Base-by-base conservation (phyloP, 2,329 filamentous ascomycete species). In the Monosporascus sp. region DNA sequence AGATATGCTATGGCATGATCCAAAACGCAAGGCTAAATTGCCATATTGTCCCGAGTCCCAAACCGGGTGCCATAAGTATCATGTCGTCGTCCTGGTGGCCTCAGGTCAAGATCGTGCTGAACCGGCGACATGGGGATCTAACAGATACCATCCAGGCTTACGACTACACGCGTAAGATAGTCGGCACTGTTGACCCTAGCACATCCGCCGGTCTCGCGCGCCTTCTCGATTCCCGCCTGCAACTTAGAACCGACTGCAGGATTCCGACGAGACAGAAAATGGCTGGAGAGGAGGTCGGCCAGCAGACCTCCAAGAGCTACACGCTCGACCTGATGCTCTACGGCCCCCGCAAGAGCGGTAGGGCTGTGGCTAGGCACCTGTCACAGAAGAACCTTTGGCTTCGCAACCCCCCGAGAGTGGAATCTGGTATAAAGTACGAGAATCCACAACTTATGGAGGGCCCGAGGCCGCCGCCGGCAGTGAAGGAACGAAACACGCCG, bases 1-100 rank as follows among this genome's bases (percentile, higher is more conserved):
- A 90, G 63, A 87, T 95, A 3, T 95, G 90, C 70, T 91, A 89
- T 64, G 90, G 90, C 43, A 87, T 88, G 71, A 71, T 95, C 20
- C 84, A 90, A 51, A 80, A 78, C 18, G 81, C 84, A 2, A 81
- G 75, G 51, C 75, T 94, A 43, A 83, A 85, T 57, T 87, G 86
- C 55, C 79, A 83, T 61, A 73, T 76, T 37, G 82, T 93, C 2
- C 90, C 90, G 1, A 81, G 78, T 2, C 83, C 85, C 0, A 90
- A 85, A 61, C 83, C 87, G 1, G 80, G 80, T 31, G 76, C 79
- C 24, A 77, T 82, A 54, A 74, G 79, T 20, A 73, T 88, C 9
- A 83, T 82, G 59, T 74, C 80, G 44, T 71, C 81, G 50, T 68
- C 68, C 44, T 81, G 84, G 58, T 91, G 88, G 81, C 89, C 90